Evolutionary conservation across 1,139 yeast genomes (phyloP).

Genomic region (Candida pseudoviswanathii): DNA sequence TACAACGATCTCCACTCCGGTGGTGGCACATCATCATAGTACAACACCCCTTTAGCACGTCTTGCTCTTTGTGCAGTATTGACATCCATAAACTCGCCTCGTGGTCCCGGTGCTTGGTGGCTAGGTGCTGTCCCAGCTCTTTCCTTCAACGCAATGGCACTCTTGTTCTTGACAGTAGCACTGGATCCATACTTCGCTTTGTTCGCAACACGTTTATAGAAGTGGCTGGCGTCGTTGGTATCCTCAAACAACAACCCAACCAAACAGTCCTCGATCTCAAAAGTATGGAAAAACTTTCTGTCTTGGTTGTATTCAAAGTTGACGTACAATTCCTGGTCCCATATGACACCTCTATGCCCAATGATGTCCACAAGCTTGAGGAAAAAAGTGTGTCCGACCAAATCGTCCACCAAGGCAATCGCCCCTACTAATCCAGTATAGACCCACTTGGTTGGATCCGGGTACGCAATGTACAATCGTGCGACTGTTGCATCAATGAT

Average conservation of each 20-base stretch:
- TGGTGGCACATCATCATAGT: conserved; percentile 81
- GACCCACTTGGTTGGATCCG: conserved; percentile 78
- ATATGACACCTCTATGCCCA: conserved; percentile 82
- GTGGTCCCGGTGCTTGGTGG: conserved; percentile 59
- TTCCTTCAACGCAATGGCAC: conserved; percentile 78
- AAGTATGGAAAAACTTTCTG: conserved; percentile 90
- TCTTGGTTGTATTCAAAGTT: conserved; percentile 91
- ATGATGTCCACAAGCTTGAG: conserved; percentile 82
- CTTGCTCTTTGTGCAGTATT: conserved; percentile 58
- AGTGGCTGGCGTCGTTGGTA: conserved; percentile 82
- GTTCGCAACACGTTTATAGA: conserved; percentile 72
- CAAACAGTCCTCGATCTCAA: conserved; percentile 87
- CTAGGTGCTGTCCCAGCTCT: conserved; percentile 37
- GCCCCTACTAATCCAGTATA: conserved; percentile 93
- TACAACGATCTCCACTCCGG: conserved; percentile 84
- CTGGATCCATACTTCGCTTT: conserved; percentile 84
- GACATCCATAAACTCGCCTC: conserved; percentile 61
- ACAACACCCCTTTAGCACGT: conserved; percentile 60
- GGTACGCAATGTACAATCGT: conserved; percentile 84
- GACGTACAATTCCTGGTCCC: conserved; percentile 96
- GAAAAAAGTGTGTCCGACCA: conserved; percentile 92
- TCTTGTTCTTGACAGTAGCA: conserved; percentile 81
- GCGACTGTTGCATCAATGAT: conserved; percentile 91
- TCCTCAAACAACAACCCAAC: conserved; percentile 93
- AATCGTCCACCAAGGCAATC: conserved; percentile 80